These are phyloP conservation scores for Trichoderma sp. DNA, from an alignment of 2,329 filamentous ascomycete species.

Conservation along the genomic window DNA sequence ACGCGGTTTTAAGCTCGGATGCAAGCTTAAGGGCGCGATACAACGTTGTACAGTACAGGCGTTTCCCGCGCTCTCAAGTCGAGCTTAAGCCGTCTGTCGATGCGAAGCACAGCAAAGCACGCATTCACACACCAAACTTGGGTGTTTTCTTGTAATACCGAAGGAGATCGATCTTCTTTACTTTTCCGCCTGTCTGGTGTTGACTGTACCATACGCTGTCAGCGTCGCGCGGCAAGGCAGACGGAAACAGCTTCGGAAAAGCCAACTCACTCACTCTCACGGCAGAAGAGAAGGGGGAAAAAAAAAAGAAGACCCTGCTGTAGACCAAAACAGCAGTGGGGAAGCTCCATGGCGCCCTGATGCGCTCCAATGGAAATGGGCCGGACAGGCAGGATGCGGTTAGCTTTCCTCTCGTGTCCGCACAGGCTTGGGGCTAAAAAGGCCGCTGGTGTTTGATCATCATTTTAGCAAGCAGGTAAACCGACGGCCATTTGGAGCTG, in stretches of 20 bases:
- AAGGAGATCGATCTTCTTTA: background rate
- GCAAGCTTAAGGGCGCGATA: constrained; percentile 17
- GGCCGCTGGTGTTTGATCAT: constrained; percentile 1
- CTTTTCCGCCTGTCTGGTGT: background rate
- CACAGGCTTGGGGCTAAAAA: background rate
- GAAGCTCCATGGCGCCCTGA: background rate
- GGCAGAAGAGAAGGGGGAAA: background rate
- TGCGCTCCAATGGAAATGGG: constrained; percentile 11
- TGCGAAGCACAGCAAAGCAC: background rate
- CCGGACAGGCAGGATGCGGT: background rate
- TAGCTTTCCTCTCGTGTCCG: constrained; percentile 9
- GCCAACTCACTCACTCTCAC: background rate
- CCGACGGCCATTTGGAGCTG: constrained; percentile 8
- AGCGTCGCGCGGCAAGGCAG: background rate
- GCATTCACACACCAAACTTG: background rate
- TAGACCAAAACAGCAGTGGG: background rate
- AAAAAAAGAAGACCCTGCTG: too few species aligned
- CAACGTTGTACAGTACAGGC: constrained; percentile 8
- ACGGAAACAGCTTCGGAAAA: constrained; percentile 3
- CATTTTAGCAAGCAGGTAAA: background rate
- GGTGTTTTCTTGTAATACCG: background rate
- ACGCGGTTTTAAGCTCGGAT: constrained; percentile 13
- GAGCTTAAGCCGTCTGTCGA: background rate
- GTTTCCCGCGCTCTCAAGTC: background rate
- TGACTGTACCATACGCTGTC: background rate